Evolutionary conservation across 495 filamentous ascomycete species (phyloP).

Genomic region (Umbilicaria muhlenbergii): DNA sequence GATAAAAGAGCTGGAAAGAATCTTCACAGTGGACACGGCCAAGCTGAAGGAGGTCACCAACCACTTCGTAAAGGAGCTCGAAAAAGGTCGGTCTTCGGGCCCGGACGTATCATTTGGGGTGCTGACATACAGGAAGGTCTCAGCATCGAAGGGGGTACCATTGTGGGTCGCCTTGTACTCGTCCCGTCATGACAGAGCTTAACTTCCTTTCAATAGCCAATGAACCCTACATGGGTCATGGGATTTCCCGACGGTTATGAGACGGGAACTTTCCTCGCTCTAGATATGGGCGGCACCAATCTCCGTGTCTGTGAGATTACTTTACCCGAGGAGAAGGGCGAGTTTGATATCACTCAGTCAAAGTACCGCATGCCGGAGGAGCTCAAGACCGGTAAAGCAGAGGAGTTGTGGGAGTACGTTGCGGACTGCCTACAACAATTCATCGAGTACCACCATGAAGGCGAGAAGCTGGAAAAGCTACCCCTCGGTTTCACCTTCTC

Average conservation of each 20-base stretch:
- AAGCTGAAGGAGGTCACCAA: slow-evolving; percentile 81
- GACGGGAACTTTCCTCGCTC: slow-evolving; percentile 76
- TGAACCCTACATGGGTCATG: slow-evolving; percentile 99
- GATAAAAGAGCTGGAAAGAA: slow-evolving; percentile 72
- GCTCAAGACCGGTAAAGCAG: slow-evolving; percentile 74
- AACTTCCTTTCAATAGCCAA: slow-evolving; percentile 46
- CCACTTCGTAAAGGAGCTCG: slow-evolving; percentile 78
- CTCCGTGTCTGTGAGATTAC: slow-evolving; percentile 94
- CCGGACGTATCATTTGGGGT: not conserved
- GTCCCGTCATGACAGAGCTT: not conserved
- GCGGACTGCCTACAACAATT: slow-evolving; percentile 96
- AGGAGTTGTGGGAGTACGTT: slow-evolving; percentile 95
- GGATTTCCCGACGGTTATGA: slow-evolving; percentile 80
- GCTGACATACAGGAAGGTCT: slow-evolving; percentile 36
- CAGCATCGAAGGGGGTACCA: slow-evolving; percentile 75
- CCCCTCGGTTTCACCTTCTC: slow-evolving; percentile 97
- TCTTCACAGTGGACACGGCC: slow-evolving; percentile 60
- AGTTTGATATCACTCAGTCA: slow-evolving; percentile 97
- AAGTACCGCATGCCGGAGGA: slow-evolving; percentile 97
- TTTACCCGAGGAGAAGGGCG: slow-evolving; percentile 76
- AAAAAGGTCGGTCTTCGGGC: slow-evolving; percentile 46
- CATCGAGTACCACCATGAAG: slow-evolving; percentile 74
- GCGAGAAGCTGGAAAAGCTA: slow-evolving; percentile 47
- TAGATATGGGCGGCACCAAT: slow-evolving; percentile 98
- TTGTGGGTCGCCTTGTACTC: slow-evolving; percentile 42